A percentile compares a stretch with the other conserved stretches of the same genome.
Evolutionary conservation across 345 rosid genomes (phyloP).

Genomic region (Isatis tinctoria): DNA sequence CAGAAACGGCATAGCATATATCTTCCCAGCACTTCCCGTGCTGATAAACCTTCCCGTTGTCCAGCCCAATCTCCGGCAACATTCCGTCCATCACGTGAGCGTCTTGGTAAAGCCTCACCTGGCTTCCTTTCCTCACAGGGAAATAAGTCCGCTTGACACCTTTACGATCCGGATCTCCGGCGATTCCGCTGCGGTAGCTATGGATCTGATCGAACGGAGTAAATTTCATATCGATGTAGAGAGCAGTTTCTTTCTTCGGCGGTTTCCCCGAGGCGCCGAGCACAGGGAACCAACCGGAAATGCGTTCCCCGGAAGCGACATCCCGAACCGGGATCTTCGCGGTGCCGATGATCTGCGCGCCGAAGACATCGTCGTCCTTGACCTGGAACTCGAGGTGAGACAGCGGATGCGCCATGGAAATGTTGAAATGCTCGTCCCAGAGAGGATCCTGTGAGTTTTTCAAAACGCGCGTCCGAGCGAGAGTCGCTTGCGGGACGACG

Average conservation of each 20-base stretch:
- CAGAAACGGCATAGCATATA: conserved; percentile 75
- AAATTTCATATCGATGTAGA: conserved; percentile 54
- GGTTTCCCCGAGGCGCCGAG: conserved; percentile 43
- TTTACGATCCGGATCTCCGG: conserved; percentile 53
- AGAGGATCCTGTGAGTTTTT: conserved; percentile 59
- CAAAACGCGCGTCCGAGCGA: conserved; percentile 78
- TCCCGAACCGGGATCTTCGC: conserved; percentile 48
- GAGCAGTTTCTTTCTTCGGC: conserved; percentile 49
- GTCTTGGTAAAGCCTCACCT: conserved; percentile 73
- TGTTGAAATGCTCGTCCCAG: conserved; percentile 67
- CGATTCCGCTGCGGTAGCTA: conserved; percentile 46
- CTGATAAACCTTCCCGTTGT: conserved; percentile 40
- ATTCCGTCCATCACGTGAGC: conserved; percentile 60
- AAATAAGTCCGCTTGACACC: conserved; percentile 75
- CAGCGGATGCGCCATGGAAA: conserved; percentile 71
- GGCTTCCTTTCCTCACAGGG: conserved; percentile 70
- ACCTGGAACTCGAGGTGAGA: conserved; percentile 64
- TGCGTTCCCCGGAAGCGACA: conserved; percentile 39
- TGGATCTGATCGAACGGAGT: conserved; percentile 63
- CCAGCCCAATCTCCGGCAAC: conserved; percentile 48
- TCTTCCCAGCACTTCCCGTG: conserved; percentile 89
- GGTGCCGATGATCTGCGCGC: conserved; percentile 63
- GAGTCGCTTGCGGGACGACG: conserved; percentile 76
- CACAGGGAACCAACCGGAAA: conserved; percentile 51
- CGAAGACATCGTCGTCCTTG: conserved; percentile 80